phyloP scores from a whole-genome alignment of 2,329 filamentous ascomycete species.

The Immersiporthe knoxdaviesiana region DNA sequence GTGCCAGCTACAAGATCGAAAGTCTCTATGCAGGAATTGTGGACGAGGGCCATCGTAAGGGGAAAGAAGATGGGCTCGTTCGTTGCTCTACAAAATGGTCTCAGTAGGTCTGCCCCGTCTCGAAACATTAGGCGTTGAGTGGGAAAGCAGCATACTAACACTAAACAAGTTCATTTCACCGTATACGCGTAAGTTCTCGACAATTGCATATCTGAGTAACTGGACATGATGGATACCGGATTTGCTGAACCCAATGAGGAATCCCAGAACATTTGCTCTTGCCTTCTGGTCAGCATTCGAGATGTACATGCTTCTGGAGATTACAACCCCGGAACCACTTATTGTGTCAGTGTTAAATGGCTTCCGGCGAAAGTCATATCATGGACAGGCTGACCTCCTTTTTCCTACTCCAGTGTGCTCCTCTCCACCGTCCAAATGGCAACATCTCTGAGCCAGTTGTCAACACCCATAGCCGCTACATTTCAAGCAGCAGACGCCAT shows the following conservation, averaged over 20 bases:
- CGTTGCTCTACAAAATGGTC: conserved; percentile 58
- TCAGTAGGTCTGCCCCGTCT: conserved; percentile 43
- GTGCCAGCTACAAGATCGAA: conserved; percentile 59
- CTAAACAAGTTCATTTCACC: conserved; percentile 36
- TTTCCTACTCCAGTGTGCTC: conserved; percentile 41
- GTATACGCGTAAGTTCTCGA: conserved; percentile 36
- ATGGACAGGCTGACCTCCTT: background rate
- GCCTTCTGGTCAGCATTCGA: conserved; percentile 66
- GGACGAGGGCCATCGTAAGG: conserved; percentile 50
- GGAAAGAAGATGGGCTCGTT: conserved; percentile 50
- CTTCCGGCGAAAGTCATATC: too few relatives aligned
- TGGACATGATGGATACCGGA: background rate
- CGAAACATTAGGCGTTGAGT: background rate
- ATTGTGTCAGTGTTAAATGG: conserved; percentile 43
- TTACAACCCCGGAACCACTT: conserved; percentile 56
- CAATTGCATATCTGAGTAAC: too few relatives aligned
- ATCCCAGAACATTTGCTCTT: conserved; percentile 51
- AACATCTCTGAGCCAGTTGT: conserved; percentile 58
- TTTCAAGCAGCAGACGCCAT: conserved; percentile 59
- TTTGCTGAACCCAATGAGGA: background rate
- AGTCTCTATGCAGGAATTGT: conserved; percentile 58
- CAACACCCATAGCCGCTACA: conserved; percentile 59
- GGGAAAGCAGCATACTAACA: background rate
- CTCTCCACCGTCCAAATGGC: conserved; percentile 63
- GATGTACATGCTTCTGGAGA: conserved; percentile 49